Conservation (phyloP, 2,329 filamentous ascomycete species). For the Westerdykella sp. region DNA sequence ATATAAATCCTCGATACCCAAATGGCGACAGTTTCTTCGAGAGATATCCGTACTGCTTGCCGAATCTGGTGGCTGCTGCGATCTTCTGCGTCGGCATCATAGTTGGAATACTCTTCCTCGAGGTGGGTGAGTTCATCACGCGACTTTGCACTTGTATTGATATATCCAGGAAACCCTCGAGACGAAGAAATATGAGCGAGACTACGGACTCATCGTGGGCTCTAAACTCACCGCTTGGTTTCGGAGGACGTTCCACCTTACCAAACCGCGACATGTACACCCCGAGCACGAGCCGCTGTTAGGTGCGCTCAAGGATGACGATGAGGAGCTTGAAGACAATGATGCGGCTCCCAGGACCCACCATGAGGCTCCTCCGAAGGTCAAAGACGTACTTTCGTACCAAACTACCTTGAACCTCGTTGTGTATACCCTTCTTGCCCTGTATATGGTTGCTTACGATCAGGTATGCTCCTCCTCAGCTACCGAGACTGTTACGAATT, state of each 20-base stretch:
- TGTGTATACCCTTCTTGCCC: constrained; percentile 71
- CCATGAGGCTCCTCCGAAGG: constrained; percentile 31
- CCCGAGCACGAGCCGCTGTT: constrained; percentile 29
- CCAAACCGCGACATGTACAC: neutral
- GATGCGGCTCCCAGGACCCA: constrained; percentile 6
- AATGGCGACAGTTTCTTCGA: constrained; percentile 59
- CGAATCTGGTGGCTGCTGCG: constrained; percentile 69
- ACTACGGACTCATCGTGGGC: constrained; percentile 72
- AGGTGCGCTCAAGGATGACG: constrained; percentile 15
- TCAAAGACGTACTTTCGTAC: constrained; percentile 62
- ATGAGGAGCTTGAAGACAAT: constrained; percentile 9
- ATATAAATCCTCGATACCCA: constrained; percentile 67
- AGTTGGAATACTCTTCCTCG: constrained; percentile 70
- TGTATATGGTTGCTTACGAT: constrained; percentile 80
- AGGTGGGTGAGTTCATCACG: constrained; percentile 39
- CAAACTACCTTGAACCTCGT: constrained; percentile 71
- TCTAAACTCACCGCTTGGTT: constrained; percentile 49
- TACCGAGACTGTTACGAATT: neutral
- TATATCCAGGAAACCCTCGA: constrained; percentile 66
- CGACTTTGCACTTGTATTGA: constrained; percentile 2
- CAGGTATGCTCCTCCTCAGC: constrained; percentile 47
- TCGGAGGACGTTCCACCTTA: constrained; percentile 15
- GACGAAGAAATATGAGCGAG: constrained; percentile 58
- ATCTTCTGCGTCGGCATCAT: constrained; percentile 74
- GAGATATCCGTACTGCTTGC: constrained; percentile 73